Evolutionary conservation across 2,329 filamentous ascomycete species (phyloP), one percentile per base, ranked within the genome.

Genomic region (Phaeosphaeriaceae sp.): DNA sequence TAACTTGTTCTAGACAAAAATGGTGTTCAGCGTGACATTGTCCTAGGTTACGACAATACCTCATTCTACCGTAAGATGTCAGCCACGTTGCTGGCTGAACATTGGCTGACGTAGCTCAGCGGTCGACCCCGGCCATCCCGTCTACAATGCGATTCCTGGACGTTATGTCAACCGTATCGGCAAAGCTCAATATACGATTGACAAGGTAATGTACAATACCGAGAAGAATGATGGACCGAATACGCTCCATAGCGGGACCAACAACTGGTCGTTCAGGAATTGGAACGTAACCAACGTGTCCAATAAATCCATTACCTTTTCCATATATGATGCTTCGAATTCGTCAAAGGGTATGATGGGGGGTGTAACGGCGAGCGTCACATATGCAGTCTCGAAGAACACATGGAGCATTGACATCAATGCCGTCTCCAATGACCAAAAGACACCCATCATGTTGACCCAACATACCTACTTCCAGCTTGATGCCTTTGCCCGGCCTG

Each of bases 381-480:
- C 63, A 5, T 71, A 71, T 49, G 56, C 62, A n/a, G 52, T 71
- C 4, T 56, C 54, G 23, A 63, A 64, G 57, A 68, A 70, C 56
- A 71, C 60, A 37, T 71, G 68, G 68, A 62, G 56, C 39, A 71
- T 71, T 18, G 49, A 47, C 36, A 70, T 71, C 48, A 63, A 68
- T 40, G 68, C 68, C 9, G 48, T 51, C 8, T 70, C 68, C 1
- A 61, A 59, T 1, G 61, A 69, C 18, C 45, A 46, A 4, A 66
- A 57, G 59, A 70, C 64, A 8, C 67, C 67, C 2, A 57, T 71
- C 34, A 66, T 66, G 65, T 56, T 67, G 39, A 71, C 68, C 5
- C 68, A 71, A 52, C 68, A 71, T 48, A 71, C 68, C 6, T 71
- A 71, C 54, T 71, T 70, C 55, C 67, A 71, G 52, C 66, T 71